Evolutionary conservation across 176 grass and related monocot species (phyloP).

Genomic region (Zoysia japonica): DNA sequence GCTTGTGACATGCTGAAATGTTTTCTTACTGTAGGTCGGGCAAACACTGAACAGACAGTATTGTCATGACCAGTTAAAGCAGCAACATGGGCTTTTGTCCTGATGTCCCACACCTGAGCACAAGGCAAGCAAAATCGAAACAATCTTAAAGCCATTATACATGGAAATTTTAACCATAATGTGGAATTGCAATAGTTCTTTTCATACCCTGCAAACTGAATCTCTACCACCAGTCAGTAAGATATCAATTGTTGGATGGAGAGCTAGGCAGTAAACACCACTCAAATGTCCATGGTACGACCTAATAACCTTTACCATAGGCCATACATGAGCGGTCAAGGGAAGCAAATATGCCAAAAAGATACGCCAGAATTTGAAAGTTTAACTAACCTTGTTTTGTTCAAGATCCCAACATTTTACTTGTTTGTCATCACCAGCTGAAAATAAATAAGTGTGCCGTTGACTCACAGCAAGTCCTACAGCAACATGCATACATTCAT

Average conservation of each 20-base stretch:
- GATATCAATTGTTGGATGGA: constrained; percentile 95
- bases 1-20: constrained; percentile 5
- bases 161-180: constrained; percentile 10
- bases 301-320: constrained; percentile 75
- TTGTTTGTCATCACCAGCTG: constrained; percentile 99
- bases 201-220: constrained; percentile 96
- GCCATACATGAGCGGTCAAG: constrained; percentile 26
- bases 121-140: constrained; percentile 21
- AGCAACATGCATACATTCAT: constrained; percentile 30
- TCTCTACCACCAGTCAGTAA: constrained; percentile 88
- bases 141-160: not conserved
- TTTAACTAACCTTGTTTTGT: constrained; percentile 86
- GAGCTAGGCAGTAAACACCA: constrained; percentile 96
- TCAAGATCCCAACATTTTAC: constrained; percentile 99
- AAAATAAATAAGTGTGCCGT: constrained; percentile 92
- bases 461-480: constrained; percentile 96
- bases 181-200: constrained; percentile 15
- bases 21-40: constrained; percentile 78
- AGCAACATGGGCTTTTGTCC: constrained; percentile 94
- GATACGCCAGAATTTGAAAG: not conserved
- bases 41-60: constrained; percentile 96
- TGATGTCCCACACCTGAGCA: constrained; percentile 88
- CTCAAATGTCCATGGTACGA: constrained; percentile 99
- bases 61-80: constrained; percentile 98
- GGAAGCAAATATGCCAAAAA: constrained; percentile 23